These are phyloP conservation scores for Trichothecium roseum DNA, from an alignment of 2,329 filamentous ascomycete genomes.

Conservation along the genomic window DNA sequence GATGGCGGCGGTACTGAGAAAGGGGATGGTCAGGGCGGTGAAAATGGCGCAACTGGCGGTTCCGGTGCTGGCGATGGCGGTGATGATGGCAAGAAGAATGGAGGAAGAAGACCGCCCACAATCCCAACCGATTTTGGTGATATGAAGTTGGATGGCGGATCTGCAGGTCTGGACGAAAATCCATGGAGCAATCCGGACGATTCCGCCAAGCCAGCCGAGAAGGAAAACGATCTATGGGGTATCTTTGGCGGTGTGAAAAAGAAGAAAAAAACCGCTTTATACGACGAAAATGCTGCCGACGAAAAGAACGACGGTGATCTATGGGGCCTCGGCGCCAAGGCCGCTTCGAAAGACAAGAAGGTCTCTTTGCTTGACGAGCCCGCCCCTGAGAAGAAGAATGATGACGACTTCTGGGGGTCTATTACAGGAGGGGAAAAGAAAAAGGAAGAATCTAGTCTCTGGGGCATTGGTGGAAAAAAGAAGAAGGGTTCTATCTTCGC, in stretches of 20 bases:
- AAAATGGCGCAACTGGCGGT: conserved; percentile 8
- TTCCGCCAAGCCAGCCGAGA: too few species aligned
- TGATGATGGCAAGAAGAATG: conserved; percentile 29
- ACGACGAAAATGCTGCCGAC: too few species aligned
- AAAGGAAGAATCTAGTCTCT: conserved; percentile 2
- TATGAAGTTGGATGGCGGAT: conserved; percentile 53
- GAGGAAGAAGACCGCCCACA: conserved; percentile 15
- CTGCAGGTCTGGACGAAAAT: conserved; percentile 36
- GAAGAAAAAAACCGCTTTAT: too few species aligned
- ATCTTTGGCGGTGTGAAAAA: too few species aligned
- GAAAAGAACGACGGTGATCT: too few species aligned
- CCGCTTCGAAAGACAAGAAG: too few species aligned
- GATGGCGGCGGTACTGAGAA: conserved; percentile 14
- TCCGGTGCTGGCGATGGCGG: conserved; percentile 7
- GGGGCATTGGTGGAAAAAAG: background rate
- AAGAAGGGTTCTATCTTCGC: background rate
- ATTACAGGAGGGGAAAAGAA: conserved; percentile 11
- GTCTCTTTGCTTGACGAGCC: conserved; percentile 15
- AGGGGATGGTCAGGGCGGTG: conserved; percentile 13
- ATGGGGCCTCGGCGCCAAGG: too few species aligned
- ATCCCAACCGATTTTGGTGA: conserved; percentile 44
- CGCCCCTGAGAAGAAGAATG: conserved; percentile 42
- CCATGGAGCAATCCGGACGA: conserved; percentile 29
- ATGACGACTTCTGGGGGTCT: conserved; percentile 3
- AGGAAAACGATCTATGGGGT: too few species aligned